These are phyloP conservation scores for Coniochaeta sp. DNA, from an alignment of 2,329 filamentous ascomycete species.

Conservation along the genomic window DNA sequence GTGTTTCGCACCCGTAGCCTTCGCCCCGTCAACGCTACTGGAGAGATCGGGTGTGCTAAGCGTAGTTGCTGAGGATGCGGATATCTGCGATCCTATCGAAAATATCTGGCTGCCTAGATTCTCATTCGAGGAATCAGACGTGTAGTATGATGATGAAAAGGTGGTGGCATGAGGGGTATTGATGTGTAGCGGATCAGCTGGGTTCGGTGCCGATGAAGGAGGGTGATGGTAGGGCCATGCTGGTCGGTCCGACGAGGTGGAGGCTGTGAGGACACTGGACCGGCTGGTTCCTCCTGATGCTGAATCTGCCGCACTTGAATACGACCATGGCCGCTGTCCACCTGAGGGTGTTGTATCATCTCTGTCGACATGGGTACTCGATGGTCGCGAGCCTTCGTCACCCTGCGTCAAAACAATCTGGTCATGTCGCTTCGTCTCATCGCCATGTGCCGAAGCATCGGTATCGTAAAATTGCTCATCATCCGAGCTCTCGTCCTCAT, in stretches of 20 bases:
- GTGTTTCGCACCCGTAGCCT: neutral
- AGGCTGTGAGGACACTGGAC: no score
- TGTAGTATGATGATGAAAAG: neutral
- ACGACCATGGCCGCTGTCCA: no score
- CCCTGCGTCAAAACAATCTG: neutral
- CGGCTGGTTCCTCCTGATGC: no score
- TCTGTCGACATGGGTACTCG: neutral
- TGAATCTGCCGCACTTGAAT: no score
- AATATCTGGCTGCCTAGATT: neutral
- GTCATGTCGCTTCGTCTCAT: neutral
- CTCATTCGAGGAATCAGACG: neutral
- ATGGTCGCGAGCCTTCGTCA: neutral
- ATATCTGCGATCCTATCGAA: neutral
- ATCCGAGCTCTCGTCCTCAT: neutral
- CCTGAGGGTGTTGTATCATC: no score
- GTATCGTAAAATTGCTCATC: neutral
- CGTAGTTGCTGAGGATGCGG: neutral
- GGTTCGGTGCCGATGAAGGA: neutral
- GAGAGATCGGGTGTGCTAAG: neutral
- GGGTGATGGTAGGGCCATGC: no score
- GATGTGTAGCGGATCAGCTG: neutral
- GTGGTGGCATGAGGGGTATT: neutral
- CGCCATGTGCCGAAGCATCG: neutral
- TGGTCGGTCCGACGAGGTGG: no score
- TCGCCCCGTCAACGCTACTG: neutral